phyloP scores from a whole-genome alignment of 148 eudicot species.

The Camellia lanceoleosa region DNA sequence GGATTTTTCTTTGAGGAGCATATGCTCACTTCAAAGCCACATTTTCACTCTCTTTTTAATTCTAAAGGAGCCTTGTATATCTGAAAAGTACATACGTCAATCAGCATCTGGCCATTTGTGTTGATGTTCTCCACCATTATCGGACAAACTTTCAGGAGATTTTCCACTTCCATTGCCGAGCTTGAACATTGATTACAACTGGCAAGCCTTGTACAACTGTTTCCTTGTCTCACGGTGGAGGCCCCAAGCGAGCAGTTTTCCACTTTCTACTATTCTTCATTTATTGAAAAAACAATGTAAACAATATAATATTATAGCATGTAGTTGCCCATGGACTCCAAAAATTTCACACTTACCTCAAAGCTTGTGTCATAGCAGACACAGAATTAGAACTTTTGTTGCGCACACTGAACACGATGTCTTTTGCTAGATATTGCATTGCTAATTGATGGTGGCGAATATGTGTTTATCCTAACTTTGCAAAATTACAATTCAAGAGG shows the following conservation, averaged over 20 bases:
- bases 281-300: too few species aligned
- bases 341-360: too few species aligned
- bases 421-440: too few species aligned
- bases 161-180: constrained; percentile 95
- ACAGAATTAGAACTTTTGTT: too few species aligned
- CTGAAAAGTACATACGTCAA: constrained; percentile 45
- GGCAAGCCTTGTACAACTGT: constrained; percentile 38
- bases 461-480: too few species aligned
- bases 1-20: neutral
- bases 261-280: too few species aligned
- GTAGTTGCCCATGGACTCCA: too few species aligned
- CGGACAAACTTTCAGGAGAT: constrained; percentile 66
- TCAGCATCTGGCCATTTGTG: constrained; percentile 69
- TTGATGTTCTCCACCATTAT: constrained; percentile 74
- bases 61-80: neutral
- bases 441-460: too few species aligned
- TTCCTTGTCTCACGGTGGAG: constrained; percentile 46
- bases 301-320: too few species aligned
- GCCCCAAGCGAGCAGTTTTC: neutral
- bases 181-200: constrained; percentile 79
- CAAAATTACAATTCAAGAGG: too few species aligned
- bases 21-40: constrained; percentile 18
- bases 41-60: constrained; percentile 21
- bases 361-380: too few species aligned
- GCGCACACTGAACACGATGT: too few species aligned